A percentile compares a stretch with the other conserved stretches of the same genome.
Conservation (phyloP, 768 basidiomycete genomes). For the Amanita molliuscula region DNA sequence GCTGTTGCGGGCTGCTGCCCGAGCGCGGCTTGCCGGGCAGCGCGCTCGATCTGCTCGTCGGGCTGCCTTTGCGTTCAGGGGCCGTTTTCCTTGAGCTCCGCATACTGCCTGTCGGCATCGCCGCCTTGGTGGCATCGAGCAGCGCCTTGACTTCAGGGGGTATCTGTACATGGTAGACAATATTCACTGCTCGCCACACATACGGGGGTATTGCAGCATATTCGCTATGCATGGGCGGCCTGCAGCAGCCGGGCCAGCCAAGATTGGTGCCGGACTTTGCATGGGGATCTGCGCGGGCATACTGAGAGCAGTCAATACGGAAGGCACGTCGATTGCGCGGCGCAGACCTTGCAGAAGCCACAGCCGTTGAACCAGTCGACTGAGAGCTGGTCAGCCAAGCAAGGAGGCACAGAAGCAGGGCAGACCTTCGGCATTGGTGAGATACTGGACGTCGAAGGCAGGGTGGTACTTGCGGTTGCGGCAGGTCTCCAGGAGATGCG, state of each 20-base stretch:
- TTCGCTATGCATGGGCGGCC: constrained; percentile 54
- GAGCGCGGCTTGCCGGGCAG: constrained; percentile 36
- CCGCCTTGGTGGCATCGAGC: constrained; percentile 43
- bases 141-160: constrained; percentile 62
- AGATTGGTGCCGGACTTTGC: constrained; percentile 51
- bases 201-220: constrained; percentile 53
- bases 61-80: constrained; percentile 36
- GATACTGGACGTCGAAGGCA: constrained; percentile 63
- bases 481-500: constrained; percentile 67
- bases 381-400: constrained; percentile 19
- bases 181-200: constrained; percentile 75
- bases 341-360: constrained; percentile 77
- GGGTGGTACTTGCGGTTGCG: constrained; percentile 67
- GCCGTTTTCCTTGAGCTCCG: constrained; percentile 14
- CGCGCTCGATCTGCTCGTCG: constrained; percentile 28
- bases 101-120: constrained; percentile 1
- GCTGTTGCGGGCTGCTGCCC: constrained; percentile 45
- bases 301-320: constrained; percentile 35
- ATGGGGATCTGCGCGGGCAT: constrained; percentile 54
- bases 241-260: constrained; percentile 87
- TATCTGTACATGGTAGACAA: constrained; percentile 64
- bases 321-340: constrained; percentile 8
- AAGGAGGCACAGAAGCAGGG: constrained; percentile 9
- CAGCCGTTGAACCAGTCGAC: constrained; percentile 80
- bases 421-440: constrained; percentile 84